Evolutionary conservation across 2,329 filamentous ascomycete genomes (phyloP), one percentile per base, ranked within the genome.

Genomic region (Xylaria arbuscula): DNA sequence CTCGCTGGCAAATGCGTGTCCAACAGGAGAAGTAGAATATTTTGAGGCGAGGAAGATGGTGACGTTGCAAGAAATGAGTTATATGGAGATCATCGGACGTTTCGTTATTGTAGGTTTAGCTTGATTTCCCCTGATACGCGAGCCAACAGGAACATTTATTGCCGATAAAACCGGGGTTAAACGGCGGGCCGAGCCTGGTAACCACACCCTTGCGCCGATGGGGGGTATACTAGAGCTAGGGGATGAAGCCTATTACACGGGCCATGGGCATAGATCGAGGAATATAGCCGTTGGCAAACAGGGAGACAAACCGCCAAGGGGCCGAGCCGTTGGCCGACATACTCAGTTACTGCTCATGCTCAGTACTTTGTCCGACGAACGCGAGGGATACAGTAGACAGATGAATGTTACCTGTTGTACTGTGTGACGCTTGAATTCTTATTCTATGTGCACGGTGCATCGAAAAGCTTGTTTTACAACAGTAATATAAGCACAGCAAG

Each of bases 111-210:
- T 42, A 17, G 54, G 54, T 17, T 15, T 57, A 57, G 54, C 36
- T 28, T 55, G 6, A 38, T 28, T 28, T 13, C 28, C 36, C 36
- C n/a, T 45, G 40, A 19, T 40, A 17, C 24, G 15, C 36, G 15
- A 15, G 53, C 32, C 15, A 28, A 28, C 28, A 54, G 32, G 32
- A 19, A 17, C 22, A 17, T 54, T 24, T 40, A 40, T 40, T 56
- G 17, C 36, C 22, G 38, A 45, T 47, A 57, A 57, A 57, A 47
- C 36, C 24, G 38, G 55, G 38, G 15, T 40, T 34, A 32, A 28
- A 38, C 15, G 22, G 11, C 55, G 55, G 55, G 15, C 55, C 55
- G 55, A 45, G n/a, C 55, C 55, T 19, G 15, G 11, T 57, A 40
- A 19, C 53, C 51, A 28, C 19, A n/a, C 6, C 22, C 38, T 1